phyloP scores from a whole-genome alignment of 2,329 filamentous ascomycete species.

The Emergomyces pasteurianus region DNA sequence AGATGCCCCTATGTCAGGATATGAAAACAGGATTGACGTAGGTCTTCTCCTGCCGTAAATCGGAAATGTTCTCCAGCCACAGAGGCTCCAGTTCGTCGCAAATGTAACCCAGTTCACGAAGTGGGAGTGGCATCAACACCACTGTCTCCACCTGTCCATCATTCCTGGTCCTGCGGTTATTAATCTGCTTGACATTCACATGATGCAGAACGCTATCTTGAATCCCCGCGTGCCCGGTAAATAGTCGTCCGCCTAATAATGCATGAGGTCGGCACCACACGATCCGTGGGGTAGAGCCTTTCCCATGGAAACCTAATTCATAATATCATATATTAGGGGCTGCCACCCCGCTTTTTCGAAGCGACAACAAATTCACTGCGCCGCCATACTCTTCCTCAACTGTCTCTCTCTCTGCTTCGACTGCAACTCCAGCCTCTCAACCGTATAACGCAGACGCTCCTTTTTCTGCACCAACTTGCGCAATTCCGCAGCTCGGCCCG shows the following conservation, averaged over 20 bases:
- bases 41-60: not conserved
- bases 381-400: constrained; percentile 60
- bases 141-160: not conserved
- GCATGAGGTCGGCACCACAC: not conserved
- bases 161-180: not conserved
- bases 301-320: not conserved
- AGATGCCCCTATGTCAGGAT: not conserved
- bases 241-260: not conserved
- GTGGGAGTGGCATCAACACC: not conserved
- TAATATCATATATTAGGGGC: not conserved
- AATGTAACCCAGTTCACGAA: not conserved
- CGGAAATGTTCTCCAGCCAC: not conserved
- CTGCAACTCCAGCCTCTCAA: constrained; percentile 75
- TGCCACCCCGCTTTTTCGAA: not conserved
- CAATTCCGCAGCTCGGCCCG: constrained; percentile 45
- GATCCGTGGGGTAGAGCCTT: not conserved
- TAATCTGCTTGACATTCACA: not conserved
- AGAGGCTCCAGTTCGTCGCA: not conserved
- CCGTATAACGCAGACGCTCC: constrained; percentile 73
- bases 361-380: constrained; percentile 20
- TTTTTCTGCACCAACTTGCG: constrained; percentile 66
- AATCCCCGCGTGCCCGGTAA: not conserved
- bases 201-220: not conserved
- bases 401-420: constrained; percentile 65
- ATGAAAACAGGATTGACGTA: not conserved